Evolutionary conservation across 2,329 filamentous ascomycete genomes (phyloP).

Genomic region (Ophiostoma australiae): DNA sequence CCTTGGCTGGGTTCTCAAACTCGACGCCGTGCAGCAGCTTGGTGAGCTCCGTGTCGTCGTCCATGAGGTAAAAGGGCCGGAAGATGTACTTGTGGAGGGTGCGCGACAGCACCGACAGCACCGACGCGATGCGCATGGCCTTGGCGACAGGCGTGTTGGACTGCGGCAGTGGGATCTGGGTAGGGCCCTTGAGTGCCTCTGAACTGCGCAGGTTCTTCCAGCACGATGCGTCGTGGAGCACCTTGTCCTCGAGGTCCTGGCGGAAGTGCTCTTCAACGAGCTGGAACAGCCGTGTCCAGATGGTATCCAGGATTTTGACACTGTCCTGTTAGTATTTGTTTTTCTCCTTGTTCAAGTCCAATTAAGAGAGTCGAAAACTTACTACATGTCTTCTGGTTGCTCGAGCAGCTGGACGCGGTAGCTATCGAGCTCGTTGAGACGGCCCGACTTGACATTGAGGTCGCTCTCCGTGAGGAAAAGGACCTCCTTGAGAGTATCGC

Average conservation of each 20-base stretch:
- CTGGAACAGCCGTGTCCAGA: slow-evolving; percentile 35
- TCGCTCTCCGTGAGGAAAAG: slow-evolving; percentile 29
- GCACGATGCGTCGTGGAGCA: slow-evolving; percentile 34
- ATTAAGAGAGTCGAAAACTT: neutral
- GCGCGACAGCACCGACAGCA: slow-evolving; percentile 35
- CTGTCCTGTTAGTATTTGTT: slow-evolving; percentile 22
- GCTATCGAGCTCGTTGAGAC: slow-evolving; percentile 32
- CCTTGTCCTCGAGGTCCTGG: slow-evolving; percentile 33
- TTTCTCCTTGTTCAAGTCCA: neutral
- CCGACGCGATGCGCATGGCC: slow-evolving; percentile 37
- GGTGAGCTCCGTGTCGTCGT: slow-evolving; percentile 34
- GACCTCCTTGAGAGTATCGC: slow-evolving; percentile 25
- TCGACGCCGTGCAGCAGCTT: slow-evolving; percentile 33
- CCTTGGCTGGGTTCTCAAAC: slow-evolving; percentile 32
- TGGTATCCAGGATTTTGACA: slow-evolving; percentile 35
- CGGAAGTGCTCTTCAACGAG: slow-evolving; percentile 35
- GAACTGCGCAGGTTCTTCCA: slow-evolving; percentile 35
- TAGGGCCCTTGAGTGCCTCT: slow-evolving; percentile 34
- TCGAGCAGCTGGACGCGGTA: slow-evolving; percentile 32
- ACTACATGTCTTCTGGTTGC: slow-evolving; percentile 33
- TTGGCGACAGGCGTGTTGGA: slow-evolving; percentile 37
- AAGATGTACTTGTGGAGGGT: slow-evolving; percentile 35
- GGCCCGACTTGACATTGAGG: slow-evolving; percentile 28
- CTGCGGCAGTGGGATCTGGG: slow-evolving; percentile 35
- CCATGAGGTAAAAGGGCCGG: slow-evolving; percentile 36